A percentile compares a stretch with the other conserved stretches of the same genome.
Conservation (phyloP, 805 yeast genomes). For the Kodamaea neixiangensis region DNA sequence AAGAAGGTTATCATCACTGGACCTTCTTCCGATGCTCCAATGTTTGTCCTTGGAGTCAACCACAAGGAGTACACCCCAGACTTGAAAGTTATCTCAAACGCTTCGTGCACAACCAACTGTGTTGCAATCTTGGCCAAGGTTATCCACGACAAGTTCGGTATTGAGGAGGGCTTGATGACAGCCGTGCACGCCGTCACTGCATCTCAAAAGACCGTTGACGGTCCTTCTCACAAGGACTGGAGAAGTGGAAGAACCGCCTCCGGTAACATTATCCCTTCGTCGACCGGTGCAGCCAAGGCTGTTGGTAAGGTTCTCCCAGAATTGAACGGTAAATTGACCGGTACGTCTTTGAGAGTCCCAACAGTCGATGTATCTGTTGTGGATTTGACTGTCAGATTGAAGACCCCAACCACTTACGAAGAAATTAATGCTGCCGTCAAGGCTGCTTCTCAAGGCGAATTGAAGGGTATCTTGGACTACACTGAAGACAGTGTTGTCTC, state of each 20-base stretch:
- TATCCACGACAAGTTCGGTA: constrained; percentile 80
- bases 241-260: constrained; percentile 98
- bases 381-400: constrained; percentile 83
- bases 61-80: constrained; percentile 75
- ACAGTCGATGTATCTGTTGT: constrained; percentile 92
- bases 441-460: constrained; percentile 73
- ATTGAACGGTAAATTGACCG: constrained; percentile 90
- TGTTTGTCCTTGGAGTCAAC: constrained; percentile 94
- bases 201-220: constrained; percentile 94
- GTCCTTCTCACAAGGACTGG: constrained; percentile 98
- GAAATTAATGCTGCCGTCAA: constrained; percentile 77
- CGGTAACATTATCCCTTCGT: constrained; percentile 92
- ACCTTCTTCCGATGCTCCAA: constrained; percentile 91
- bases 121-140: constrained; percentile 93
- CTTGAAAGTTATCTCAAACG: constrained; percentile 80
- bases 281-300: constrained; percentile 98
- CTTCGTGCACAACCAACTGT: constrained; percentile 96
- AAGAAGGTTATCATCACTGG: constrained; percentile 94
- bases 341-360: constrained; percentile 93
- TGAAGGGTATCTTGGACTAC: constrained; percentile 85
- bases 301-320: constrained; percentile 94
- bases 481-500: constrained; percentile 93
- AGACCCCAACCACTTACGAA: constrained; percentile 75
- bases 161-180: constrained; percentile 93
- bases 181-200: constrained; percentile 96